phyloP scores from a whole-genome alignment of 441 rosid species.

The Brassica hybrid region DNA sequence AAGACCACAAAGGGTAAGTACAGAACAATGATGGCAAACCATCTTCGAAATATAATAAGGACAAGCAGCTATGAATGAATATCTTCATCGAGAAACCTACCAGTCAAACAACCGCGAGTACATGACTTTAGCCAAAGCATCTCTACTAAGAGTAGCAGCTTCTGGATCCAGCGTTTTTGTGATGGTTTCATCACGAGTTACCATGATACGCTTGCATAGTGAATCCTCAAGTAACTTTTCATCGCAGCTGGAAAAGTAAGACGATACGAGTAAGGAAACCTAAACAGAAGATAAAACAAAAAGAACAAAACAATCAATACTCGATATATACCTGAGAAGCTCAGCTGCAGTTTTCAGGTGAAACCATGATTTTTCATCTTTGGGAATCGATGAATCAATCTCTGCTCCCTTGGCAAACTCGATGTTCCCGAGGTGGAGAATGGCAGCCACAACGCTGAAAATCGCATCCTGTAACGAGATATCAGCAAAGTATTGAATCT shows the following conservation, averaged over 20 bases:
- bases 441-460: conserved; percentile 91
- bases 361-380: conserved; percentile 86
- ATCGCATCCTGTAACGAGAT: conserved; percentile 69
- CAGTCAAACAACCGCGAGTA: conserved; percentile 95
- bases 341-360: conserved; percentile 93
- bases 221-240: conserved; percentile 86
- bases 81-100: conserved; percentile 53
- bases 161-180: conserved; percentile 96
- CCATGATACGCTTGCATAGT: conserved; percentile 94
- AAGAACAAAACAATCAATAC: too few relatives aligned
- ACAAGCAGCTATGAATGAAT: conserved; percentile 32
- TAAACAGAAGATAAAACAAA: conserved; percentile 24
- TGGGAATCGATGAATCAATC: conserved; percentile 87
- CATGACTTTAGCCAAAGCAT: conserved; percentile 93
- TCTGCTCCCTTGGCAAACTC: conserved; percentile 93
- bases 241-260: conserved; percentile 73
- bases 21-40: conserved; percentile 17
- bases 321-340: conserved; percentile 73
- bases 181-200: conserved; percentile 97
- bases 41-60: conserved; percentile 27
- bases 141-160: conserved; percentile 88
- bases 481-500: conserved; percentile 23
- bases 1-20: conserved; percentile 38
- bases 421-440: conserved; percentile 95
- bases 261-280: conserved; percentile 34